Percentiles rank a stretch among this genome's conserved stretches.
phyloP scores from a whole-genome alignment of 768 basidiomycete genomes.

The Lactifluus subvellereus region DNA sequence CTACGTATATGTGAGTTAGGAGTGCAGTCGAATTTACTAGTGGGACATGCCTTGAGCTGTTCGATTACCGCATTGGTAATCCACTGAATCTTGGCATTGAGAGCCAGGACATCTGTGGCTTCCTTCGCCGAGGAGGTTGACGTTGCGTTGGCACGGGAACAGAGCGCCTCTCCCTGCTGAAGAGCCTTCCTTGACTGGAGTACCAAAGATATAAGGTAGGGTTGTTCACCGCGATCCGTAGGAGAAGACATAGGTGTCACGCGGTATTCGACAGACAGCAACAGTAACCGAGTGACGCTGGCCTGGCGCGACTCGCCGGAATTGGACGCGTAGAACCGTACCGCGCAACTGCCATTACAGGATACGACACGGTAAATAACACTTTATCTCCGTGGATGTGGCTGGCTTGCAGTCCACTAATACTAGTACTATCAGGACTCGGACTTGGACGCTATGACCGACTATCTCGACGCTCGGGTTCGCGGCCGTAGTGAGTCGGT shows the following conservation, averaged over 20 bases:
- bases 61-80: slow-evolving; percentile 66
- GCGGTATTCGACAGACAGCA: background rate
- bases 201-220: slow-evolving; percentile 69
- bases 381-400: background rate
- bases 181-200: slow-evolving; percentile 80
- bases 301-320: background rate
- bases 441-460: slow-evolving; percentile 2
- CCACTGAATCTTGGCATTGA: slow-evolving; percentile 80
- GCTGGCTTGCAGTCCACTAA: background rate
- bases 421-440: background rate
- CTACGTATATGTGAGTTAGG: slow-evolving; percentile 33
- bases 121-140: slow-evolving; percentile 62
- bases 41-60: slow-evolving; percentile 62
- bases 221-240: slow-evolving; percentile 35
- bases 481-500: slow-evolving; percentile 7
- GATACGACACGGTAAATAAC: background rate
- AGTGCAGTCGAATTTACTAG: background rate
- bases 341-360: too few relatives aligned
- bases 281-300: too few relatives aligned
- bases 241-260: slow-evolving; percentile 9
- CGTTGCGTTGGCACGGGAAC: slow-evolving; percentile 55
- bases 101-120: slow-evolving; percentile 64
- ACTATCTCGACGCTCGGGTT: slow-evolving; percentile 11
- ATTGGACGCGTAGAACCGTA: background rate
- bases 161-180: slow-evolving; percentile 70